These are phyloP conservation scores for Wickerhamiella sergipiensis DNA, from an alignment of 805 yeast species.

Conservation along the genomic window DNA sequence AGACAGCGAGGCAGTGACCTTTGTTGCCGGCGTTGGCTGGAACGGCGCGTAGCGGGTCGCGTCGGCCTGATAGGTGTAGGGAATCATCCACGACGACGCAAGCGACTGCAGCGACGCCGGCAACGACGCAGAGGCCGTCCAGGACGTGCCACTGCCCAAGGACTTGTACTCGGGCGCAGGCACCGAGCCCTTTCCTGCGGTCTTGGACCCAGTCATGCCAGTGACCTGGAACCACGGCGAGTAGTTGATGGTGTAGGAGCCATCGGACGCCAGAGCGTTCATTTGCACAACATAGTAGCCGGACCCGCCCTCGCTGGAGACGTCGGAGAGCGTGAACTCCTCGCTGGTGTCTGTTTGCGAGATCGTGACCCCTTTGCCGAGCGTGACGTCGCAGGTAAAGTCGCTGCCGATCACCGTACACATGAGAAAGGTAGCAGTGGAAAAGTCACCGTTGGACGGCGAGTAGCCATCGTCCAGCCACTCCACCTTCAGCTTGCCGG, in stretches of 20 bases:
- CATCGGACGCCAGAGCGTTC: conserved; percentile 43
- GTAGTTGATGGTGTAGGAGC: conserved; percentile 26
- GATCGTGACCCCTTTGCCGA: conserved; percentile 23
- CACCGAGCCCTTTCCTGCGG: conserved; percentile 5
- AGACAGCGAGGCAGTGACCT: conserved; percentile 40
- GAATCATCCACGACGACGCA: conserved; percentile 33
- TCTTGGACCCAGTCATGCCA: conserved; percentile 56
- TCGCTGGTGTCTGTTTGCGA: conserved; percentile 15
- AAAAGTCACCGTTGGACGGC: conserved; percentile 35
- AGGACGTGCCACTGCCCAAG: background rate
- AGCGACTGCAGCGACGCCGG: conserved; percentile 32
- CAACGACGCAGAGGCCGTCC: conserved; percentile 21
- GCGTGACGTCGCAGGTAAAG: conserved; percentile 23
- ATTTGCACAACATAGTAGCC: conserved; percentile 71
- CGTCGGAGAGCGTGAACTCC: conserved; percentile 32
- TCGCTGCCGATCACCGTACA: conserved; percentile 54
- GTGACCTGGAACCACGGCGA: conserved; percentile 34
- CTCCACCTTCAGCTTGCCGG: conserved; percentile 25
- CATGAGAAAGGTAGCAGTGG: conserved; percentile 37
- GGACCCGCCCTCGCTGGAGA: conserved; percentile 34
- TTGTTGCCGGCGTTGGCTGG: conserved; percentile 76
- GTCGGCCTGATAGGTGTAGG: conserved; percentile 74
- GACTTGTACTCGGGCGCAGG: background rate
- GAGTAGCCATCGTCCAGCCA: conserved; percentile 46
- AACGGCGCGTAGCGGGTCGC: conserved; percentile 73